Evolutionary conservation across 2,329 filamentous ascomycete species (phyloP).

Genomic region (Fusarium sp.): DNA sequence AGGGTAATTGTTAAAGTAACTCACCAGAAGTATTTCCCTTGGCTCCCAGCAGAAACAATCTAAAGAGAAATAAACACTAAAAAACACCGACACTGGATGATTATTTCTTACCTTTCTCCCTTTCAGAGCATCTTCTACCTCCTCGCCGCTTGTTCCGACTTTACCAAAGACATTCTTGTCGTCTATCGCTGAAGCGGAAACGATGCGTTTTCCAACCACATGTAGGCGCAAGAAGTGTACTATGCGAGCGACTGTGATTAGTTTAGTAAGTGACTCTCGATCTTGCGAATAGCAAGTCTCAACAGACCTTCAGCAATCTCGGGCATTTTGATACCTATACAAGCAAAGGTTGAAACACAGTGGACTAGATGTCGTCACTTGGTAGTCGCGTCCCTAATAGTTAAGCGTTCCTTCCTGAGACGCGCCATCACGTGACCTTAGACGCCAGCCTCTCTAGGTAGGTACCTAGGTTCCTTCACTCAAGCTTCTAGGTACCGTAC

Average conservation of each 20-base stretch:
- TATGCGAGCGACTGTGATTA: constrained; percentile 79
- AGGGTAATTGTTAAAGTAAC: constrained; percentile 30
- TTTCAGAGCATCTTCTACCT: constrained; percentile 80
- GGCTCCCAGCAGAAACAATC: constrained; percentile 79
- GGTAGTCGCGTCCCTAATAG: no score
- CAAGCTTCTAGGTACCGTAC: no score
- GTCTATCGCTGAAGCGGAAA: constrained; percentile 78
- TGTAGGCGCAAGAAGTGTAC: constrained; percentile 88
- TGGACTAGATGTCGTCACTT: no score
- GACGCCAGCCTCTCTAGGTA: no score
- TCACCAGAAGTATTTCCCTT: constrained; percentile 97
- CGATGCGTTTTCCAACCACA: constrained; percentile 87
- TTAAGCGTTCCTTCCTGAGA: neutral
- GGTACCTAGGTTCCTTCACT: no score
- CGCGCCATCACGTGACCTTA: constrained; percentile 48
- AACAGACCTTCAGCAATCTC: constrained; percentile 73
- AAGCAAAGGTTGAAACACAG: no score
- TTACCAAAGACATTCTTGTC: constrained; percentile 93
- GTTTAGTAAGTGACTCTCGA: constrained; percentile 10
- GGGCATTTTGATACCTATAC: constrained; percentile 63
- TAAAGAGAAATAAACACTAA: constrained; percentile 37
- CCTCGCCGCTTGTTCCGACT: constrained; percentile 82
- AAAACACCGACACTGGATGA: neutral
- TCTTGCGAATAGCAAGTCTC: constrained; percentile 4
- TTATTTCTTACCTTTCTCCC: constrained; percentile 73